Percentiles rank a stretch among this genome's conserved stretches.
Conservation (phyloP, 208 protist genomes). For the Acanthamoeba healyi region DNA sequence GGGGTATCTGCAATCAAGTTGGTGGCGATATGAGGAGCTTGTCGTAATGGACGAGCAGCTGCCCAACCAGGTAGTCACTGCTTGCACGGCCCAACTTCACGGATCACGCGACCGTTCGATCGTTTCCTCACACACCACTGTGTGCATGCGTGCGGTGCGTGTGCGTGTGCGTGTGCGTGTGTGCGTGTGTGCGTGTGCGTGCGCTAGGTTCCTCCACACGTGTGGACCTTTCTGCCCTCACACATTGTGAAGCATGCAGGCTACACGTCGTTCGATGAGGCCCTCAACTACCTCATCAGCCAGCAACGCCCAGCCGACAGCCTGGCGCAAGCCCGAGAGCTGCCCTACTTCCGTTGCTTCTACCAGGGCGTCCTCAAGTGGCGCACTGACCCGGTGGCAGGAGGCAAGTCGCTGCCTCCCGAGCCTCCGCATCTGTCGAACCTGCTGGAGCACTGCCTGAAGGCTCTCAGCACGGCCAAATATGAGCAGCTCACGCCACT, state of each 20-base stretch:
- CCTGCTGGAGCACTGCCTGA: background rate
- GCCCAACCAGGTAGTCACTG: background rate
- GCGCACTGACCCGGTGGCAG: background rate
- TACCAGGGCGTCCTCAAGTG: background rate
- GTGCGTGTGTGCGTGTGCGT: too few species aligned
- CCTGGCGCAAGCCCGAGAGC: background rate
- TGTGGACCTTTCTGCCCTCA: background rate
- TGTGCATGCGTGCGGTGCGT: background rate
- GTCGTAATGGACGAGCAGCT: background rate
- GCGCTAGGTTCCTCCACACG: background rate
- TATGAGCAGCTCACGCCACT: background rate
- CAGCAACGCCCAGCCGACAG: too few species aligned
- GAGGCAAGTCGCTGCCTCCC: background rate
- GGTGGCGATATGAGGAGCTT: conserved; percentile 21
- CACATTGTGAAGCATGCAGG: background rate
- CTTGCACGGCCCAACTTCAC: too few species aligned
- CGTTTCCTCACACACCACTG: too few species aligned
- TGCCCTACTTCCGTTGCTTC: background rate
- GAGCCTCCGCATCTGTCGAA: background rate
- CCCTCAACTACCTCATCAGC: conserved; percentile 39
- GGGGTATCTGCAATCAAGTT: background rate
- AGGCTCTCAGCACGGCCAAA: background rate
- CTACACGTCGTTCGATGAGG: conserved; percentile 38
- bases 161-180: too few species aligned
- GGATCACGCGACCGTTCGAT: too few species aligned